Conservation (phyloP, 345 rosid species). For the Gossypium bickii region DNA sequence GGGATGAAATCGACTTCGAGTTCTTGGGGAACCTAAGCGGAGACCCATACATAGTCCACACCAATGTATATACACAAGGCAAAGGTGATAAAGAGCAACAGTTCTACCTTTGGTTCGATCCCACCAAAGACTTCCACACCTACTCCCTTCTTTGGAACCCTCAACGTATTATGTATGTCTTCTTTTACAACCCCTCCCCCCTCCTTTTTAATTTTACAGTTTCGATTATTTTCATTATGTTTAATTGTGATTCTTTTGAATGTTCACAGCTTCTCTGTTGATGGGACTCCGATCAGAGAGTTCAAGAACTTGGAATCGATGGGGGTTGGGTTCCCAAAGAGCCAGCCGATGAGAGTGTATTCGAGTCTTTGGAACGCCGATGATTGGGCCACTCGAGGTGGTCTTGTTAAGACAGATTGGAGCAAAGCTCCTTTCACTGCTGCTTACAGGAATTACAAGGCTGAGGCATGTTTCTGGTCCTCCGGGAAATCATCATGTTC, state of each 20-base stretch:
- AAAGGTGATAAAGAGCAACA: conserved; percentile 66
- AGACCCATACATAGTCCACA: conserved; percentile 61
- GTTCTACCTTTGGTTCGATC: conserved; percentile 62
- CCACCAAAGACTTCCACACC: conserved; percentile 57
- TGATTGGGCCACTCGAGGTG: conserved; percentile 77
- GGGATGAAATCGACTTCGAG: conserved; percentile 73
- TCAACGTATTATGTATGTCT: conserved; percentile 41
- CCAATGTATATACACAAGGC: conserved; percentile 53
- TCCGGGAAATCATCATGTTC: conserved; percentile 28
- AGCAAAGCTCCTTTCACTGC: conserved; percentile 53
- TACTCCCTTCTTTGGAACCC: conserved; percentile 64
- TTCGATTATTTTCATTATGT: not conserved
- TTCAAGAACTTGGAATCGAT: conserved; percentile 54
- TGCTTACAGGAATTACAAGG: conserved; percentile 39
- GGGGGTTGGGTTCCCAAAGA: conserved; percentile 53
- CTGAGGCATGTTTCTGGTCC: conserved; percentile 32
- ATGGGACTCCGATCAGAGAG: conserved; percentile 58
- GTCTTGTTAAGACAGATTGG: conserved; percentile 62
- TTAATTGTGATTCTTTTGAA: not conserved
- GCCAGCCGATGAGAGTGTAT: conserved; percentile 55
- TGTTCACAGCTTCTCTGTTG: conserved; percentile 42
- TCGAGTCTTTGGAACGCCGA: conserved; percentile 68
- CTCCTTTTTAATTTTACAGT: not conserved
- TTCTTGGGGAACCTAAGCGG: conserved; percentile 61
- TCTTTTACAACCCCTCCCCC: not conserved